Percentiles rank a stretch among this genome's conserved stretches.
Conservation (phyloP, 176 grass and related monocot species). For the Melocanna baccifera region DNA sequence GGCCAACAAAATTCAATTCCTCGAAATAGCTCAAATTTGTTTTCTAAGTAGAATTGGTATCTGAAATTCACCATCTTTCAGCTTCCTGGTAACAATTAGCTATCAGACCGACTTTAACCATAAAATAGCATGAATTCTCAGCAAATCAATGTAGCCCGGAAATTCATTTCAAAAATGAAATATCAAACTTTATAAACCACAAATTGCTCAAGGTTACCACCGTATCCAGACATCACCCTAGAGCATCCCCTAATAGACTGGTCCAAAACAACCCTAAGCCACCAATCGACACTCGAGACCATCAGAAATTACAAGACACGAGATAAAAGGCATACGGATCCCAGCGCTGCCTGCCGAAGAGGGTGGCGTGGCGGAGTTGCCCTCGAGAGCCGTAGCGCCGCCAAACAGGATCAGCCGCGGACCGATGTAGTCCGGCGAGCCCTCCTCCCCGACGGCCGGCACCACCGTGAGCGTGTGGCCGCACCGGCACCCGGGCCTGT, state of each 20-base stretch:
- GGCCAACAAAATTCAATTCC: background rate
- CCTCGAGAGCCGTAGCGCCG: slow-evolving; percentile 87
- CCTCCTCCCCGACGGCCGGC: slow-evolving; percentile 83
- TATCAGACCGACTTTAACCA: background rate
- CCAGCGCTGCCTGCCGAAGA: slow-evolving; percentile 79
- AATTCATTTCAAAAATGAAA: slow-evolving; percentile 15
- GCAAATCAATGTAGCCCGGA: background rate
- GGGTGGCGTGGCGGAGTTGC: slow-evolving; percentile 80
- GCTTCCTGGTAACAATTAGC: background rate
- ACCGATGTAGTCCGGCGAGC: slow-evolving; percentile 65
- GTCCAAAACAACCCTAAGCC: background rate
- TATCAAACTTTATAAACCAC: background rate
- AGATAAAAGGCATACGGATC: slow-evolving; percentile 70
- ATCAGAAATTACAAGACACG: slow-evolving; percentile 16
- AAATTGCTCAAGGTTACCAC: background rate
- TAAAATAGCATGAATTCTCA: background rate
- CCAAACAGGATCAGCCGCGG: slow-evolving; percentile 85
- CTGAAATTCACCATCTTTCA: background rate
- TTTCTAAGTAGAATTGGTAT: background rate
- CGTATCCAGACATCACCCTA: background rate
- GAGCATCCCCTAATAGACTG: background rate
- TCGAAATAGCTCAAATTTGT: background rate
- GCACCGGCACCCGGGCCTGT: slow-evolving; percentile 80
- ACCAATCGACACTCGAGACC: background rate
- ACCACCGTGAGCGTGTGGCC: slow-evolving; percentile 92